phyloP scores from a whole-genome alignment of 2,329 filamentous ascomycete species.

The Xylariaceae sp. region DNA sequence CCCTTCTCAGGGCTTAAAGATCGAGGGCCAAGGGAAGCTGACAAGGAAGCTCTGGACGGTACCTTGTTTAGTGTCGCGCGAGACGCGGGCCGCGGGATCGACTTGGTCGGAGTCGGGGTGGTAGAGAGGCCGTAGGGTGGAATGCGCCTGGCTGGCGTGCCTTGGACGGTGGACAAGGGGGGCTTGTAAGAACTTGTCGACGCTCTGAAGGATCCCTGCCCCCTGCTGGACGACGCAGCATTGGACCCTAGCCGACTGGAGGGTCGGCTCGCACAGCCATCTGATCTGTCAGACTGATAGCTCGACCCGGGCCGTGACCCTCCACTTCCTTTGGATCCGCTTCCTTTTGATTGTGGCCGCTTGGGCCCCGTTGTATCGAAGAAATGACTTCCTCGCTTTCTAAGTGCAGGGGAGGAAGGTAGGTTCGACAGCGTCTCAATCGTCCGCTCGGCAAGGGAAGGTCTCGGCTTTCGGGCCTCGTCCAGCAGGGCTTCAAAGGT shows the following conservation, averaged over 20 bases:
- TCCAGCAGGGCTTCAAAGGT: conserved; percentile 24
- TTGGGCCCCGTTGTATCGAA: conserved; percentile 60
- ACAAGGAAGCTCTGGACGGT: conserved; percentile 32
- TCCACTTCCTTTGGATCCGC: conserved; percentile 39
- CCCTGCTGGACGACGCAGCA: conserved; percentile 41
- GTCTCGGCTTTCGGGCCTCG: conserved; percentile 23
- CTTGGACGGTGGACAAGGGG: conserved; percentile 38
- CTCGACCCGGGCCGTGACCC: conserved; percentile 55
- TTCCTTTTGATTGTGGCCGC: conserved; percentile 46
- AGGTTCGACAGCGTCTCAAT: conserved; percentile 77
- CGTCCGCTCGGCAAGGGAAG: conserved; percentile 75
- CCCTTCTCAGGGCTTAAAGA: conserved; percentile 38
- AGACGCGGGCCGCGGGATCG: conserved; percentile 21
- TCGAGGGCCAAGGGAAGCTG: conserved; percentile 25
- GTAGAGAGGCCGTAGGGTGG: conserved; percentile 33
- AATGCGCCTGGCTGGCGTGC: conserved; percentile 37
- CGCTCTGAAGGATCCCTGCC: conserved; percentile 37
- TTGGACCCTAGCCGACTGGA: conserved; percentile 52
- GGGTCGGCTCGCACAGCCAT: conserved; percentile 43
- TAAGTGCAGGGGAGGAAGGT: conserved; percentile 69
- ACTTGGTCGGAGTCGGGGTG: conserved; percentile 28
- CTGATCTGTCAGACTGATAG: conserved; percentile 57
- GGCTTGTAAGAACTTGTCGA: conserved; percentile 41
- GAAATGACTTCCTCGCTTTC: conserved; percentile 64
- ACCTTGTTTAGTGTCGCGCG: conserved; percentile 28